Evolutionary conservation across 257 asterid genomes (phyloP), one percentile per base, ranked within the genome.

Genomic region (Scutellaria barbata): DNA sequence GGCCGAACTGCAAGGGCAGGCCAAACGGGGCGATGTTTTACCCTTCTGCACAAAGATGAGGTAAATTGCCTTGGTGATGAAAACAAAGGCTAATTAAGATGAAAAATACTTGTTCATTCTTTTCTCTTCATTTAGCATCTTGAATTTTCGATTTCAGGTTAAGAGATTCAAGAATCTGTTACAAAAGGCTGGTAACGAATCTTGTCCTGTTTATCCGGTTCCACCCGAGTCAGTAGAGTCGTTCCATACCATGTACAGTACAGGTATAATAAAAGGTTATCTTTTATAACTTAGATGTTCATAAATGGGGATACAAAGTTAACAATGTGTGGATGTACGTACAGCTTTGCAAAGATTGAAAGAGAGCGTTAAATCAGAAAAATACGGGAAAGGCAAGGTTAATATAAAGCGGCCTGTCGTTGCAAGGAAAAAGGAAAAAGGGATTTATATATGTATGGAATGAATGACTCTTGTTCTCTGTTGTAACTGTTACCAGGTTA

Each of bases 1-100:
- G 98, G 97, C 72, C 82, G 97, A 74, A 92, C 97, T 71, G 97
- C 97, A 11, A 86, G 95, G 82, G 97, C 97, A 2, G 96, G 95
- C 68, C 87, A 89, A 74, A 50, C 83, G 59, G 97, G 97, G 39
- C 43, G 83, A 35, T 92, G 98, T 84, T 85, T 89, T 87, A 92
- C 98, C 1, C 76, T 92, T 73, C 75, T 88, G 68, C 92, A 66
- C 81, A 86, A 84, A 43, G 88, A 87, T 14, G 86, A 89, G 98
- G 98, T 89, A 35, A 46, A 69, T 37, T 39, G 3, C 11, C 43
- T 62, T 45, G 20, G 53, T 39, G 7, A 3, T 55, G 10, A n/a
- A 17, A 20, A 25, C 9, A 17, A 42, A 30, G 5, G 9, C 40
- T 67, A 10, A 10, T 67, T 53, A 25, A 46, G 25, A 47, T 33